These are phyloP conservation scores for Dunaliella primolecta DNA, from an alignment of 139 green algal species.

Conservation along the genomic window DNA sequence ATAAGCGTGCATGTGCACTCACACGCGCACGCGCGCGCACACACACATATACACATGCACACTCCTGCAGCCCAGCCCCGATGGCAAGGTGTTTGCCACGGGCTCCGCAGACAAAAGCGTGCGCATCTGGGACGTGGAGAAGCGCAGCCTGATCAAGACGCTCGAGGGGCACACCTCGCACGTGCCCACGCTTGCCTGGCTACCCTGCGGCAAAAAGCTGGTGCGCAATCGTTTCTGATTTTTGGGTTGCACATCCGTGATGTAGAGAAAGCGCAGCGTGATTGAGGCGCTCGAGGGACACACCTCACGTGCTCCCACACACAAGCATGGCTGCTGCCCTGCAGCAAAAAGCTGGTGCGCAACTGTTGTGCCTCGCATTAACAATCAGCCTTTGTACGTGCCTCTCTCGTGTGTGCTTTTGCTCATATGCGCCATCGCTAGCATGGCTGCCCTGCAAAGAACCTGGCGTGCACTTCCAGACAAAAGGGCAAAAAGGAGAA, in stretches of 20 bases:
- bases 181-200: slow-evolving; percentile 34
- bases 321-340: slow-evolving; percentile 29
- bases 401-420: not conserved
- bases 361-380: not conserved
- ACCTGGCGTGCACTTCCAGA: too few relatives aligned
- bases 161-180: slow-evolving; percentile 41
- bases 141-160: slow-evolving; percentile 23
- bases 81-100: slow-evolving; percentile 37
- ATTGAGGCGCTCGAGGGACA: slow-evolving; percentile 36
- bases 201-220: slow-evolving; percentile 33
- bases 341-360: slow-evolving; percentile 27
- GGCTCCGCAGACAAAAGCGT: slow-evolving; percentile 35
- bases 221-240: too few relatives aligned
- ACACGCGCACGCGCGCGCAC: not conserved
- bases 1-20: too few relatives aligned
- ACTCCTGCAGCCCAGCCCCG: slow-evolving; percentile 13
- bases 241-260: slow-evolving; percentile 39
- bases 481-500: too few relatives aligned
- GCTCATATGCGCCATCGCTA: not conserved
- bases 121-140: slow-evolving; percentile 37
- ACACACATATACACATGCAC: not conserved
- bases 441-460: not conserved
- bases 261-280: slow-evolving; percentile 17
- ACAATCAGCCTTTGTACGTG: not conserved
- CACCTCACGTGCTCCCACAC: slow-evolving; percentile 35